phyloP scores from a whole-genome alignment of 1,284 basidiomycete species.

The Anthracocystis walkeri region DNA sequence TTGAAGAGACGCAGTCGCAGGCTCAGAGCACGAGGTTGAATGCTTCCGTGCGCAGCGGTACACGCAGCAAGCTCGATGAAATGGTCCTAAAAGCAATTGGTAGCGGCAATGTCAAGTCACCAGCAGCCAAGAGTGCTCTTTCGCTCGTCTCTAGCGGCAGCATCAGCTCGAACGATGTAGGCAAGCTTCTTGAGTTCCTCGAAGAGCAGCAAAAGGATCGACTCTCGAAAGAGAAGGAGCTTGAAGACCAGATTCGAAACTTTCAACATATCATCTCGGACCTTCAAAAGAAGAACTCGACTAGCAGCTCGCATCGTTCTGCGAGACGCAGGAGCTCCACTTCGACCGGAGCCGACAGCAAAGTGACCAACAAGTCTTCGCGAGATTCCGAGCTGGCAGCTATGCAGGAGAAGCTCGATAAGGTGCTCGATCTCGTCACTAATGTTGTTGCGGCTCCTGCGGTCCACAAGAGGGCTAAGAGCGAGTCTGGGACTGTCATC shows the following conservation, averaged over 20 bases:
- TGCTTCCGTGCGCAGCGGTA: conserved; percentile 38
- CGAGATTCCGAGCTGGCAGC: conserved; percentile 50
- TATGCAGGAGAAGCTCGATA: conserved; percentile 61
- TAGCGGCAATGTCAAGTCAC: conserved; percentile 19
- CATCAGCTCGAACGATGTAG: conserved; percentile 54
- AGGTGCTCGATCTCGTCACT: conserved; percentile 55
- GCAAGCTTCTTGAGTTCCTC: conserved; percentile 51
- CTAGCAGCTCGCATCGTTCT: conserved; percentile 24
- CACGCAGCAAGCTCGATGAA: conserved; percentile 33
- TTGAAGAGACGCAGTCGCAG: conserved; percentile 59
- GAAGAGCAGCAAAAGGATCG: conserved; percentile 54
- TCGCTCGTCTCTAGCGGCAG: conserved; percentile 49
- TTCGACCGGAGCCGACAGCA: conserved; percentile 30
- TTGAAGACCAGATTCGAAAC: conserved; percentile 53
- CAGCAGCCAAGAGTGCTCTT: conserved; percentile 23
- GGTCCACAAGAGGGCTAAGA: conserved; percentile 24
- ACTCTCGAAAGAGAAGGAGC: conserved; percentile 37
- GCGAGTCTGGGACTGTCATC: conserved; percentile 23
- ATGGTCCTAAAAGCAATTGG: conserved; percentile 20
- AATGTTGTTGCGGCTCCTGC: conserved; percentile 39
- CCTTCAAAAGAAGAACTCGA: conserved; percentile 45
- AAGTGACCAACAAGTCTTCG: conserved; percentile 14
- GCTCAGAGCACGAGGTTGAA: conserved; percentile 47
- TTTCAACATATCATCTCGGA: conserved; percentile 54
- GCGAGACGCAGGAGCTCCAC: conserved; percentile 19